Conservation (phyloP, 257 asterid species). For the Solanum piurae region DNA sequence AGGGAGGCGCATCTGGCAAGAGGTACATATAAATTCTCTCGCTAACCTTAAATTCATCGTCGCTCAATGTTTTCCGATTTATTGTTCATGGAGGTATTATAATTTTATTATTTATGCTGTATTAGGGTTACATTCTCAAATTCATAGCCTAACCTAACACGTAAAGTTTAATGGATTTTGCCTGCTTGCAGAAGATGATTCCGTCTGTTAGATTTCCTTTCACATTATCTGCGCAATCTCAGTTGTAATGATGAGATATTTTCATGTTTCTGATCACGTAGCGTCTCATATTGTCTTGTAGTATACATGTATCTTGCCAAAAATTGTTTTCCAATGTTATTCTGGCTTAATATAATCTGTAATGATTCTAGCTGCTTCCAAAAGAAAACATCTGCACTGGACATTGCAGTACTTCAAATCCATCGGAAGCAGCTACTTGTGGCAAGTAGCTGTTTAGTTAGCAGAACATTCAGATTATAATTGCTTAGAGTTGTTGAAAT, state of each 20-base stretch:
- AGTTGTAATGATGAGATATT: background rate
- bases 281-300: background rate
- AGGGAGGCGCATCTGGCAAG: constrained; percentile 29
- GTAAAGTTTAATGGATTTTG: no score
- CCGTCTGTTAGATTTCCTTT: background rate
- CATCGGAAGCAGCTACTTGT: background rate
- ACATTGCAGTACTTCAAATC: no score
- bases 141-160: background rate
- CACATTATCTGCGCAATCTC: no score
- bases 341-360: background rate
- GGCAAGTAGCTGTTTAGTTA: background rate
- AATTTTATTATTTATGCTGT: background rate
- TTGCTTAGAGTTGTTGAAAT: background rate
- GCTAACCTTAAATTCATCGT: background rate
- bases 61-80: background rate
- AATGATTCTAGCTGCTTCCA: background rate
- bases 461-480: background rate
- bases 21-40: constrained; percentile 4
- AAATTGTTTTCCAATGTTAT: background rate
- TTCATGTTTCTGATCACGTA: background rate
- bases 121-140: background rate
- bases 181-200: background rate
- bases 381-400: no score
- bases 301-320: background rate
- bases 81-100: background rate